Evolutionary conservation across 192 early-diverging fungal species (phyloP), one percentile per base, ranked within the genome.

Genomic region (Umbelopsis sp.): DNA sequence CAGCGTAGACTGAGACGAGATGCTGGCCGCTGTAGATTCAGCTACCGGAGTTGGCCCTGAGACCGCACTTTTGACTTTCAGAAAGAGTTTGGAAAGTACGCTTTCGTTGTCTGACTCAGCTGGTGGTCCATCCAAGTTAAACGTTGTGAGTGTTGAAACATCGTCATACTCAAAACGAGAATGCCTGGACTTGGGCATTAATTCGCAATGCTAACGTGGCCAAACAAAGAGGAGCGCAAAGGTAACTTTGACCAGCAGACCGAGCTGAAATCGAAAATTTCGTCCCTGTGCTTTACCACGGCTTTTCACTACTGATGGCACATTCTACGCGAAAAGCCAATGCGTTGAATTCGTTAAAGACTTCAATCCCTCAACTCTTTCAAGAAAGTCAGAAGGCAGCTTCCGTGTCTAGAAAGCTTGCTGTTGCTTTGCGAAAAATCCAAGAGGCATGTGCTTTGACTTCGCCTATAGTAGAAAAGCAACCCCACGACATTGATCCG

Each of bases 401-500:
- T 21, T 84, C 87, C 3, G 84, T 82, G 7, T 89, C 91, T 75
- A 86, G 91, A 55, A 92, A 89, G 73, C 86, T 90, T 66, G 88
- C 86, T n/a, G 84, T 89, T 44, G 85, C 88, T 33, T 80, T 95
- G 4, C 83, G 88, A 74, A 95, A 93, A 72, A 77, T 93, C 48
- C 93, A 93, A 74, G 66, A 78, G 37, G 77, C 33, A 33, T 66
- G 64, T 23, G 46, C 47, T 49, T n/a, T 78, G 0, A 68, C 85
- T 25, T 88, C 88, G 52, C 77, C 81, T 23, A 71, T 75, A 70
- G 66, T 33, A 71, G 80, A 64, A 67, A 78, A 16, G 0, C 66
- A 84, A 16, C 61, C 61, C 0, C 73, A 73, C 48, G 61, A 72
- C 47, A 72, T 79, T 22, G 67, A 79, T 48, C 41, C 21, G 46